Percentiles rank a stretch among this genome's conserved stretches.
These are phyloP conservation scores for Xylaria nigripes DNA, from an alignment of 495 filamentous ascomycete genomes.

Conservation along the genomic window DNA sequence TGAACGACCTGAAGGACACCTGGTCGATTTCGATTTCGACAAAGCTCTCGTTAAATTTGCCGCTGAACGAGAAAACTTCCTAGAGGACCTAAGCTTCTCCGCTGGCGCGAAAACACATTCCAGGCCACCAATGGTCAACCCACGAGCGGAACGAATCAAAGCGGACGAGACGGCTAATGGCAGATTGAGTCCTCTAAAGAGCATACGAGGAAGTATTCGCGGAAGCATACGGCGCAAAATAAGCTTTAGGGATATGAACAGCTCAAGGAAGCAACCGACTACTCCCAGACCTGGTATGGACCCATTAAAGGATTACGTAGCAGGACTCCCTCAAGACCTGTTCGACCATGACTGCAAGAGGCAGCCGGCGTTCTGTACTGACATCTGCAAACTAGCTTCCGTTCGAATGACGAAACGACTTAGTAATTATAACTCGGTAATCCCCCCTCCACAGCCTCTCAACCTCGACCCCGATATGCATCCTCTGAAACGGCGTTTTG, in stretches of 20 bases:
- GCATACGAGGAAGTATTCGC: slow-evolving; percentile 43
- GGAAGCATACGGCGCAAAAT: slow-evolving; percentile 81
- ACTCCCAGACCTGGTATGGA: slow-evolving; percentile 64
- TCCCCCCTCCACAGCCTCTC: slow-evolving; percentile 84
- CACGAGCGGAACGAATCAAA: slow-evolving; percentile 72
- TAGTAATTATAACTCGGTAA: slow-evolving; percentile 97
- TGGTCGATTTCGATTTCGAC: slow-evolving; percentile 78
- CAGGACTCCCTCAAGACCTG: slow-evolving; percentile 16
- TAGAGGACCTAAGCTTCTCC: slow-evolving; percentile 85
- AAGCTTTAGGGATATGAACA: slow-evolving; percentile 89
- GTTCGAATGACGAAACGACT: slow-evolving; percentile 80
- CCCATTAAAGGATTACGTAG: slow-evolving; percentile 19
- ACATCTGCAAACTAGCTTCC: slow-evolving; percentile 55
- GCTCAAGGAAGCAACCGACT: slow-evolving; percentile 79
- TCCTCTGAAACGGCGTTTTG: slow-evolving; percentile 85
- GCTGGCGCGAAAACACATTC: slow-evolving; percentile 71
- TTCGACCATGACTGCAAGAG: slow-evolving; percentile 23
- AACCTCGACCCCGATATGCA: slow-evolving; percentile 89
- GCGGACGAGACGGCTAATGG: slow-evolving; percentile 56
- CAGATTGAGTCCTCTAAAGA: slow-evolving; percentile 41
- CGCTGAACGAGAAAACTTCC: slow-evolving; percentile 82
- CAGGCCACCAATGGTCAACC: slow-evolving; percentile 59
- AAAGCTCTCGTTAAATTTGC: slow-evolving; percentile 88
- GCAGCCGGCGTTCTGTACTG: slow-evolving; percentile 22
- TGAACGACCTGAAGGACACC: slow-evolving; percentile 15